Evolutionary conservation across 495 filamentous ascomycete genomes (phyloP).

Genomic region (Penicillium steckii): DNA sequence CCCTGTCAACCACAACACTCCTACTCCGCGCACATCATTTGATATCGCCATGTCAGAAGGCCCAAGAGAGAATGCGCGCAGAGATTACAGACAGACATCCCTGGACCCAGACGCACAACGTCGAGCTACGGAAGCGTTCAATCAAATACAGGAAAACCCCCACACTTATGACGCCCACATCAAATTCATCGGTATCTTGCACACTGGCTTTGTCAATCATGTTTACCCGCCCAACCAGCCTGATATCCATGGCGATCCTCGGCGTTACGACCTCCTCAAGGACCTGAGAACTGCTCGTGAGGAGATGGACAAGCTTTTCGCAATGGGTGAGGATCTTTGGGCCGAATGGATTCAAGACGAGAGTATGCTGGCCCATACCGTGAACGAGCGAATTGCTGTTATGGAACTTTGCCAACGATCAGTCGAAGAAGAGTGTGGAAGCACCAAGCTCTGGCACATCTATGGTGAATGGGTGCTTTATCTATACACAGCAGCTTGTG

Average conservation of each 20-base stretch:
- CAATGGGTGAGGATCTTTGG: slow-evolving; percentile 66
- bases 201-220: slow-evolving; percentile 61
- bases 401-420: slow-evolving; percentile 81
- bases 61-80: slow-evolving; percentile 45
- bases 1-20: slow-evolving; percentile 49
- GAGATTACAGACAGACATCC: slow-evolving; percentile 49
- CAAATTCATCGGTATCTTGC: slow-evolving; percentile 61
- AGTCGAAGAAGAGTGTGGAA: slow-evolving; percentile 77
- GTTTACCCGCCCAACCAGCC: slow-evolving; percentile 48
- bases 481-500: slow-evolving; percentile 61
- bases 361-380: slow-evolving; percentile 55
- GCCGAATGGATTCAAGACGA: slow-evolving; percentile 65
- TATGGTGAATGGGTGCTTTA: slow-evolving; percentile 87
- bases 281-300: slow-evolving; percentile 63
- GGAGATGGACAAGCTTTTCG: slow-evolving; percentile 64
- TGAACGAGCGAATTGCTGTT: slow-evolving; percentile 69
- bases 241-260: slow-evolving; percentile 43
- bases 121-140: slow-evolving; percentile 51
- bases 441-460: slow-evolving; percentile 80
- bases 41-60: slow-evolving; percentile 59
- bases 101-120: slow-evolving; percentile 54
- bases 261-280: slow-evolving; percentile 56
- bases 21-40: slow-evolving; percentile 51
- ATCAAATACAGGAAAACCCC: slow-evolving; percentile 57
- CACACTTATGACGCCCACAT: slow-evolving; percentile 66